Base-by-base conservation (phyloP, 129 eudicot species). In the Flaveria sonorensis region DNA sequence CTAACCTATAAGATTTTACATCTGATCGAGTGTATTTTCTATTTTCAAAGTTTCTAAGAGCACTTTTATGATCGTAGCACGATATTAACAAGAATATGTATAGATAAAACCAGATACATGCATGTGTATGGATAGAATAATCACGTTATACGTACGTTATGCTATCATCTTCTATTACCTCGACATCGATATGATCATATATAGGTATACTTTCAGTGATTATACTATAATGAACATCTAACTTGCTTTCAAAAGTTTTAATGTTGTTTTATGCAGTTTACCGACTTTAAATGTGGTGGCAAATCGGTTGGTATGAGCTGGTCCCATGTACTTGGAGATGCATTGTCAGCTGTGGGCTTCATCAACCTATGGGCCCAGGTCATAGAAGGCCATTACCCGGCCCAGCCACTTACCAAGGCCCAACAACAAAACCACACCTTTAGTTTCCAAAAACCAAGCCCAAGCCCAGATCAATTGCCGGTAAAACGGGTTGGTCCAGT, bases 311-410 rank as follows among this genome's bases (percentile, higher is more conserved):
- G 93, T 61, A 42, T 92, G 65, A 89, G 93, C 48, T 87, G 91
- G 93, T 84, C 96, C 53, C 96, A 92, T 77, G 82, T 88, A 8
- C 88, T 89, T 8, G 97, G 97, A 19, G 96, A 89, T 71, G 77
- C 70, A 48, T 86, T 84, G 61, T 89, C 88, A 0, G 91, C 85
- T 0, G 70, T 88, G 39, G 72, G 70, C 3, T 92, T 79, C 71
- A 76, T 89, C 40, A 88, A 77, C 74, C 18, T 69, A 16, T 86
- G 88, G 86, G 82, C 83, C 30, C 60, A 87, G 72, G 39, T 76
- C 57, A 53, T 86, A 51, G 76, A 51, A 0, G 86, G 88, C 18
- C 59, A 70, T n/a, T 7, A 82, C 20, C 85, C 74, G 2, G 50
- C 20, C 53, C 62, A 66, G 57, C 81, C 84, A 62, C 85, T 85